Base-by-base conservation (phyloP, 129 eudicot genomes). In the Deinandra increscens region DNA sequence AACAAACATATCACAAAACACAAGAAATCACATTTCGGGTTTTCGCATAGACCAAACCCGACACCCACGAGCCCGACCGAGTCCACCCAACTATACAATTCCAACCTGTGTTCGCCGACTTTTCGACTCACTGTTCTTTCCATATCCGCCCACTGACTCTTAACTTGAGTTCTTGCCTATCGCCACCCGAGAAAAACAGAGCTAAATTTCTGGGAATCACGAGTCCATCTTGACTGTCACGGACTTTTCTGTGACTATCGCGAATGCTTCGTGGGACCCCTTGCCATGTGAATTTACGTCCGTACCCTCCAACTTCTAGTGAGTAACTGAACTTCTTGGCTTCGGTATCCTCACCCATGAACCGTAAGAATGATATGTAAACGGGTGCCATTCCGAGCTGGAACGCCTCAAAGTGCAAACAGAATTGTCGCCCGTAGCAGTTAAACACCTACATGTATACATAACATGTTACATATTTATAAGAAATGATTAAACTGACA, bases 351-450 rank as follows among this genome's bases (percentile, higher is more conserved):
- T 88, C 97, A 0, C 97, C 97, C 97, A 91, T 91, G 75, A 88
- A 91, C 22, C 93, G 80, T 9, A 91, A 58, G 67, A 91, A 91
- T 0, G 97, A 91, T 75, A 88, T 91, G 81, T 85, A 91, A 15
- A 88, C 90, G 7, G 96, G 97, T 39, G 97, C 82, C 75, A 76
- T 82, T 14, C 97, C 97, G 2, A 91, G 96, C 70, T 80, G 84
- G 73, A 85, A 91, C 1, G 96, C 97, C 78, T 91, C 97, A 71
- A 91, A 91, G 75, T 91, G 97, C 78, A 91, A 72, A 76, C 96
- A 88, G 71, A 91, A 91, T 37, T 88, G 90, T 56, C 83, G 60
- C 48, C 95, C 94, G 5, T 75, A 91, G 60, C 97, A 91, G 73
- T 91, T 83, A 77, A 91, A 91, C 17, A 91, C 96, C 97, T 91